These are phyloP conservation scores for Aureobasidium pullulans DNA, from an alignment of 2,329 filamentous ascomycete genomes.

Conservation along the genomic window DNA sequence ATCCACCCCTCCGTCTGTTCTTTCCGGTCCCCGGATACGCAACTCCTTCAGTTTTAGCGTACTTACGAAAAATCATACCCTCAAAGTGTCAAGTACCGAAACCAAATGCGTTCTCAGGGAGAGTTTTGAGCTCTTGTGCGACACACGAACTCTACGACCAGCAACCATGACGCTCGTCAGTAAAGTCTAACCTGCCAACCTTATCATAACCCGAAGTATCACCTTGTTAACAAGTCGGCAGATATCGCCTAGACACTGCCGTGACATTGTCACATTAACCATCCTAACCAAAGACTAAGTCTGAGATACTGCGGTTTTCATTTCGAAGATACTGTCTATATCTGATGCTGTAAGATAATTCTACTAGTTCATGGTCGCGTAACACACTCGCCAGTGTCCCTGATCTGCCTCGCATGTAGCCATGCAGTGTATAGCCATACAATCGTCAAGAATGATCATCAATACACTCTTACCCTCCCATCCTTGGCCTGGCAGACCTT, in stretches of 20 bases:
- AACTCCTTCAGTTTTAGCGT: too few species aligned
- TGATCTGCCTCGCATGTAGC: neutral
- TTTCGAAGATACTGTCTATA: neutral
- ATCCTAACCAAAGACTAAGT: neutral
- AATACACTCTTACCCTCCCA: neutral
- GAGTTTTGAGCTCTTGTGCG: neutral
- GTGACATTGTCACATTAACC: neutral
- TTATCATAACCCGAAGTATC: neutral
- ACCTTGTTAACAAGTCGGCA: neutral
- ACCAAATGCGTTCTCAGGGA: neutral
- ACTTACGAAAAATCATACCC: too few species aligned
- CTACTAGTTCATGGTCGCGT: neutral
- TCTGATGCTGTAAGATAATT: neutral
- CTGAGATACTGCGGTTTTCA: neutral
- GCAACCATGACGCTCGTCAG: neutral
- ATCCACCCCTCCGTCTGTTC: too few species aligned
- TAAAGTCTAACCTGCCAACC: neutral
- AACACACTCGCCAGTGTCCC: neutral
- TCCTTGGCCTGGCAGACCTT: neutral
- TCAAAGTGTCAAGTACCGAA: too few species aligned
- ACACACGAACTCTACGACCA: neutral
- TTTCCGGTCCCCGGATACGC: too few species aligned
- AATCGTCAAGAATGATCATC: neutral
- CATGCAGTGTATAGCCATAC: neutral
- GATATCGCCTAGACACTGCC: neutral